A percentile compares a stretch with the other conserved stretches of the same genome.
phyloP scores from a whole-genome alignment of 208 protist genomes.

The Novymonas esmeraldas region DNA sequence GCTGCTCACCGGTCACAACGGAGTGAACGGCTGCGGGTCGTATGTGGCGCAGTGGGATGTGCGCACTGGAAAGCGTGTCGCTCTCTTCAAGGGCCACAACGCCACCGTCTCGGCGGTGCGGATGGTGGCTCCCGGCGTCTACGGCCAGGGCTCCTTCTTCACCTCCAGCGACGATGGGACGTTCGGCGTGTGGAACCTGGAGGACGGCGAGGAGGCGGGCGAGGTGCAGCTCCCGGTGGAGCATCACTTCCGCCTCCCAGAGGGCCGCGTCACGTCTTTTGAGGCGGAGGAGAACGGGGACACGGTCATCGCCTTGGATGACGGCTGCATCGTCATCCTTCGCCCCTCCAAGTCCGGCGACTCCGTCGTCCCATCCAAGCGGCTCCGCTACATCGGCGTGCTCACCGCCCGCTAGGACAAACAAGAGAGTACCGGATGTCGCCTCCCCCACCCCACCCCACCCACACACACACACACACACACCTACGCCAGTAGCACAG shows the following conservation, averaged over 20 bases:
- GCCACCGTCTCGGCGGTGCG: slow-evolving; percentile 51
- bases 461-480: no score
- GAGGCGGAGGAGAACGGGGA: slow-evolving; percentile 52
- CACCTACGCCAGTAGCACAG: no score
- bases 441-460: no score
- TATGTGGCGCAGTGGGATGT: slow-evolving; percentile 78
- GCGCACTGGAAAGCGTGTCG: slow-evolving; percentile 49
- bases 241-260: slow-evolving; percentile 38
- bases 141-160: slow-evolving; percentile 47
- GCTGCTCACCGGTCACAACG: slow-evolving; percentile 76
- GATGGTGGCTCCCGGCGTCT: slow-evolving; percentile 27
- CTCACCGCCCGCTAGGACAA: slow-evolving; percentile 3
- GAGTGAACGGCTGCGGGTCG: slow-evolving; percentile 66
- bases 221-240: slow-evolving; percentile 37
- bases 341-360: slow-evolving; percentile 36
- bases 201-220: slow-evolving; percentile 22
- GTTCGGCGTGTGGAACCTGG: slow-evolving; percentile 52
- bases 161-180: slow-evolving; percentile 57
- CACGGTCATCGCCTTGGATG: slow-evolving; percentile 44
- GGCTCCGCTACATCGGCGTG: slow-evolving; percentile 57
- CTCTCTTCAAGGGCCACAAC: slow-evolving; percentile 51
- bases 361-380: slow-evolving; percentile 35
- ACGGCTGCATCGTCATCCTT: slow-evolving; percentile 54
- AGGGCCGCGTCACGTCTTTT: slow-evolving; percentile 57
- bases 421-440: no score